These are phyloP conservation scores for Scedosporium dehoogii DNA, from an alignment of 2,329 filamentous ascomycete species.

Conservation along the genomic window DNA sequence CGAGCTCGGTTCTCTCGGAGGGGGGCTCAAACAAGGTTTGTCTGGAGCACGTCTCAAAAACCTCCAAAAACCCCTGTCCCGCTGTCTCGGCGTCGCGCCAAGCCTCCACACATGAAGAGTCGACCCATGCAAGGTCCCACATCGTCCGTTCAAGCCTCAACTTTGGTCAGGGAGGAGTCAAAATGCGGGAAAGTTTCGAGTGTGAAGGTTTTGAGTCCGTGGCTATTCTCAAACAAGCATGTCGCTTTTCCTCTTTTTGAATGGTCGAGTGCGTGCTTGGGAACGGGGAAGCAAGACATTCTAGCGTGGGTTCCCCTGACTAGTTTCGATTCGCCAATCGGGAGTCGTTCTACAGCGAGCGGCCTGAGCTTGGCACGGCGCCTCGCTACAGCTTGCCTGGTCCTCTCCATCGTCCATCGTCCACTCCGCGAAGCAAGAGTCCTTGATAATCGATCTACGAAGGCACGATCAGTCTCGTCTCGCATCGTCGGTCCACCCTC, in stretches of 20 bases:
- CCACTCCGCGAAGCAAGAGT: background rate
- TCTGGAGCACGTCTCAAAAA: slow-evolving; percentile 20
- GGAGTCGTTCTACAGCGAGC: background rate
- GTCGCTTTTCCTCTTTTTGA: background rate
- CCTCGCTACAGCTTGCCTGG: background rate
- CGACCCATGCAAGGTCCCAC: background rate
- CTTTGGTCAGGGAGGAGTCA: background rate
- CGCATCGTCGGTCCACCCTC: background rate
- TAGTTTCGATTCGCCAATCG: background rate
- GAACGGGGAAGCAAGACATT: background rate
- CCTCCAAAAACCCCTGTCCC: slow-evolving; percentile 6
- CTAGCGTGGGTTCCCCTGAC: background rate
- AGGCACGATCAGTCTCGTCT: background rate
- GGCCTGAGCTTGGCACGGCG: background rate
- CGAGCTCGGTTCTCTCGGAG: background rate
- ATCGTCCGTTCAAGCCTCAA: slow-evolving; percentile 2
- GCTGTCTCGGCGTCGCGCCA: background rate
- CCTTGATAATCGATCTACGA: too few relatives aligned
- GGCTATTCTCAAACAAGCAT: background rate
- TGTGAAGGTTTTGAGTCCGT: background rate
- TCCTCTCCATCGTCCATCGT: background rate
- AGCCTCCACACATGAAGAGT: background rate
- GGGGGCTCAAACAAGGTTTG: slow-evolving; percentile 17
- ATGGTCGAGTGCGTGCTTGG: background rate
- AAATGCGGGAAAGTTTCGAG: too few relatives aligned